Evolutionary conservation across 208 protist genomes (phyloP), one percentile per base, ranked within the genome.

Genomic region (Acanthamoeba castellanii): DNA sequence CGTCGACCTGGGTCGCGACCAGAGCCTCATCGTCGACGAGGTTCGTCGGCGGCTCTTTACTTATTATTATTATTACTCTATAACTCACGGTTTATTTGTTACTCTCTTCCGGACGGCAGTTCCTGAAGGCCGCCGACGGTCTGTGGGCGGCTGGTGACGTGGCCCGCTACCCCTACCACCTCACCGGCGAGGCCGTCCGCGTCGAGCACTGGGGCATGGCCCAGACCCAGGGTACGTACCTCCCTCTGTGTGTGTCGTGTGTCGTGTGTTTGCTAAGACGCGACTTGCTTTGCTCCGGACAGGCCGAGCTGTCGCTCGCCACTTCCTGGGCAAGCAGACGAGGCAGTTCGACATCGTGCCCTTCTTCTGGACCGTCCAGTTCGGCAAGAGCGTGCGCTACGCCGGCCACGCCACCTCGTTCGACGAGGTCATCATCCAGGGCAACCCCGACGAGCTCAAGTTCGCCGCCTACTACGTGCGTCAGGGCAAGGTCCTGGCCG

Each of bases 351-450:
- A 96, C 55, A 95, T 42, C n/a, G 95, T 96, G 34, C 95, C 94
- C 25, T 96, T 95, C 95, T 96, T 96, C 95, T 96, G 95, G 95
- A 96, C 95, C 5, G 76, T 94, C 68, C 94, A 96, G 64, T 96
- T 82, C 76, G 95, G 95, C 57, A 96, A 96, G 61, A 85, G 47
- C 50, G 27, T 96, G 13, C 94, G 95, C 42, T 96, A 96, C 68
- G 57, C 89, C 88, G 95, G 95, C 59, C 92, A 96, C 85, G 95
- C 88, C 16, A 37, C 64, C 55, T 68, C 50, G 20, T 96, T 91
- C 45, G 94, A 96, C 88, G 88, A 96, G 27, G 90, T 95, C 47
- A 61, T 96, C 68, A 47, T 94, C 11, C 61, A 94, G 7, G 95
- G 91, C 30, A 61, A 85, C 47, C 34, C 45, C 34, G 30, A 20